Percentiles rank a stretch among this genome's conserved stretches.
Conservation (phyloP, 2,329 filamentous ascomycete genomes). For the Fusarium verrucosum region DNA sequence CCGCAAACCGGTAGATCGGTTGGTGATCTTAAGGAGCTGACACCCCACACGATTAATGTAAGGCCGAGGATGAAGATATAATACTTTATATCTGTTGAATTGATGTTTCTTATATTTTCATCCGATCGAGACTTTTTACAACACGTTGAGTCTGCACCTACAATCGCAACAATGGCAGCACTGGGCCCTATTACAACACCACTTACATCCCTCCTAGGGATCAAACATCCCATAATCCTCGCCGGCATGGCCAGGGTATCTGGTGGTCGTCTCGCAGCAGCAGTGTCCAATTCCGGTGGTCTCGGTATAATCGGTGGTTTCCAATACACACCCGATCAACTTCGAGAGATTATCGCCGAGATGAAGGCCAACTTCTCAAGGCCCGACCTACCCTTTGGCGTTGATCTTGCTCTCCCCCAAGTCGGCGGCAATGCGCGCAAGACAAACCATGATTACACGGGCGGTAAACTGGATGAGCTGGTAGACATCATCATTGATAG, state of each 20-base stretch:
- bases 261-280: constrained; percentile 79
- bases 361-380: constrained; percentile 77
- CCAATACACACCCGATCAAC: constrained; percentile 77
- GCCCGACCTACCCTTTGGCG: constrained; percentile 82
- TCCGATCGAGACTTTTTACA: background rate
- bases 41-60: constrained; percentile 18
- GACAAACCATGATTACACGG: constrained; percentile 96
- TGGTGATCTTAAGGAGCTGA: constrained; percentile 23
- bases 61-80: background rate
- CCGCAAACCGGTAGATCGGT: constrained; percentile 43
- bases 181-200: constrained; percentile 74
- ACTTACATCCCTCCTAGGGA: constrained; percentile 79
- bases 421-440: constrained; percentile 83
- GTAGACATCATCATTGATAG: constrained; percentile 87
- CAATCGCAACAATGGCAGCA: constrained; percentile 50
- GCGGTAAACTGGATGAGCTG: constrained; percentile 86
- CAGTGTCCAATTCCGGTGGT: constrained; percentile 88
- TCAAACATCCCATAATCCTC: constrained; percentile 88
- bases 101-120: background rate
- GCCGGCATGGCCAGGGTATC: constrained; percentile 94
- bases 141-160: background rate
- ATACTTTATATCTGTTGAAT: background rate
- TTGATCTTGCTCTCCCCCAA: constrained; percentile 91
- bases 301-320: constrained; percentile 78
- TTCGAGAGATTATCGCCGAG: constrained; percentile 83